Conservation (phyloP, 2,329 filamentous ascomycete genomes). For the Talaromyces sp. region DNA sequence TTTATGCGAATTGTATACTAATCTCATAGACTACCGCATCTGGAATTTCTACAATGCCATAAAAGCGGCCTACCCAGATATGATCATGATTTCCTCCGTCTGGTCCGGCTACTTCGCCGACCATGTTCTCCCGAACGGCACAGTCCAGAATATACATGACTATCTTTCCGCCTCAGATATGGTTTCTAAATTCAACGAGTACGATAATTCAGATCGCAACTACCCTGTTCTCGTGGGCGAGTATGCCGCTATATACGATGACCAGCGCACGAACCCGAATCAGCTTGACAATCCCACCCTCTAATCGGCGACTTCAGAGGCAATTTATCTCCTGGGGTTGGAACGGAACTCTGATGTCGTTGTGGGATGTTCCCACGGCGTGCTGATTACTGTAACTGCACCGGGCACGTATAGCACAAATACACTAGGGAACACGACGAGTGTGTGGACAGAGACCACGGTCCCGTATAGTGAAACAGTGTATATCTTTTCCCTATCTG, state of each 20-base stretch:
- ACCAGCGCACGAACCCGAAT: neutral
- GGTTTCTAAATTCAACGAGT: neutral
- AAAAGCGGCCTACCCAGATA: conserved; percentile 48
- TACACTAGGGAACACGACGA: neutral
- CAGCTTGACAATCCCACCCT: neutral
- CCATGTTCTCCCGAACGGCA: neutral
- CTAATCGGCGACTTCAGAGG: neutral
- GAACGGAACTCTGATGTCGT: no score
- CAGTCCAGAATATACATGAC: neutral
- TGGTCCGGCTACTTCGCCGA: neutral
- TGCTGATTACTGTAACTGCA: neutral
- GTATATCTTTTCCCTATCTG: neutral
- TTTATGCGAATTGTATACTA: neutral
- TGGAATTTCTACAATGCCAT: conserved; percentile 57
- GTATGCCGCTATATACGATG: neutral
- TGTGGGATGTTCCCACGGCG: no score
- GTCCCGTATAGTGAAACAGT: neutral
- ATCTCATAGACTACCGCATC: conserved; percentile 43
- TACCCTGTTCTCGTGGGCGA: conserved; percentile 28
- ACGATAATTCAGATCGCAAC: conserved; percentile 18
- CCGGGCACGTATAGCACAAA: neutral
- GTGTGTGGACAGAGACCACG: neutral
- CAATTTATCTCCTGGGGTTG: neutral
- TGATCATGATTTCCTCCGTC: conserved; percentile 12
- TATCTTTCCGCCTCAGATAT: neutral